These are phyloP conservation scores for Acorus gramineus DNA, from an alignment of 106 monocot genomes.

Conservation along the genomic window DNA sequence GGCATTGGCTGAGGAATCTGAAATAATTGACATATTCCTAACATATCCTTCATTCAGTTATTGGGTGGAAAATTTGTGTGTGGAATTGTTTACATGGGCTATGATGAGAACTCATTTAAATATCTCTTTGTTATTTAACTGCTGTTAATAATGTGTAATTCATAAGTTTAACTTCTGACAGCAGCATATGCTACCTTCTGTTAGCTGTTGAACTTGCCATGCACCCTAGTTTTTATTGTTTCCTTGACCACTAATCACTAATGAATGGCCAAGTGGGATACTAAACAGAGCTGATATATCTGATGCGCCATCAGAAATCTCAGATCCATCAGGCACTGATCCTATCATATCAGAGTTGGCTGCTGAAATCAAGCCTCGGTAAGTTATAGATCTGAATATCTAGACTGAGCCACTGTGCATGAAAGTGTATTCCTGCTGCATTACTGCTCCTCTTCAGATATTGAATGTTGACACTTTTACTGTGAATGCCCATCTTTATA, in stretches of 20 bases:
- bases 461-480: too few relatives aligned
- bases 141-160: too few relatives aligned
- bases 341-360: conserved; percentile 53
- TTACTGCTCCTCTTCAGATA: too few relatives aligned
- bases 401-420: too few relatives aligned
- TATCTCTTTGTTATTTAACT: too few relatives aligned
- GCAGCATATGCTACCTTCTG: neutral
- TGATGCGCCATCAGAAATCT: conserved; percentile 24
- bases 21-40: conserved; percentile 74
- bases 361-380: conserved; percentile 83
- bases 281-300: conserved; percentile 45
- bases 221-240: neutral
- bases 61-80: too few relatives aligned
- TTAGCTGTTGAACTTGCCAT: neutral
- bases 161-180: too few relatives aligned
- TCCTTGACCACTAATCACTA: conserved; percentile 65
- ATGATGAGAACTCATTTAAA: too few relatives aligned
- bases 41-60: conserved; percentile 64
- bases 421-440: too few relatives aligned
- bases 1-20: conserved; percentile 67
- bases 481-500: too few relatives aligned
- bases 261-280: conserved; percentile 89
- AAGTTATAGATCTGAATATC: conserved; percentile 2
- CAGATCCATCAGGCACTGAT: conserved; percentile 50
- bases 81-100: too few relatives aligned